These are phyloP conservation scores for Waitea zeae DNA, from an alignment of 1,284 basidiomycete genomes.

Conservation along the genomic window DNA sequence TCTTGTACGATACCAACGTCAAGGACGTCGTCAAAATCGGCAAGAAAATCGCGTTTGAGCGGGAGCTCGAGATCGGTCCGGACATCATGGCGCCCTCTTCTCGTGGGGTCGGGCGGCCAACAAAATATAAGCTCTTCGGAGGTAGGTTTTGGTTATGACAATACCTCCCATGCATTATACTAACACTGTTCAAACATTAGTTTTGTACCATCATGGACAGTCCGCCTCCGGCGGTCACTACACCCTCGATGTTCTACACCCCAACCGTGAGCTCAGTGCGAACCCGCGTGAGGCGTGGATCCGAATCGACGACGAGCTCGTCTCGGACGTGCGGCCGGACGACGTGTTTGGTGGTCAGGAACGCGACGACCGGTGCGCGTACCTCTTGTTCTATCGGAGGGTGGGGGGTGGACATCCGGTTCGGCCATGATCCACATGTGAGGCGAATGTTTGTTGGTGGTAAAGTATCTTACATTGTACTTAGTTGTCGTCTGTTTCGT, in stretches of 20 bases:
- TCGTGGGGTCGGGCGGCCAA: constrained; percentile 26
- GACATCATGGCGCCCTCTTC: constrained; percentile 49
- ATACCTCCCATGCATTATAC: background rate
- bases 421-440: too few species aligned
- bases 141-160: constrained; percentile 27
- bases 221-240: constrained; percentile 92
- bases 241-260: constrained; percentile 81
- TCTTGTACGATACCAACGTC: constrained; percentile 70
- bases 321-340: constrained; percentile 61
- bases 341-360: constrained; percentile 57
- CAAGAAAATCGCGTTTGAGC: constrained; percentile 69
- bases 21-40: constrained; percentile 75
- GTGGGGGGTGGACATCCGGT: constrained; percentile 13
- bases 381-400: constrained; percentile 74
- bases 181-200: constrained; percentile 29
- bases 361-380: constrained; percentile 62
- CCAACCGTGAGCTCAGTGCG: constrained; percentile 37
- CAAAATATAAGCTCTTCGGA: constrained; percentile 77
- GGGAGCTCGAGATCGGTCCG: constrained; percentile 62
- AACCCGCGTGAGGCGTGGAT: constrained; percentile 58
- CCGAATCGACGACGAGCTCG: constrained; percentile 84
- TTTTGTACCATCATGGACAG: constrained; percentile 87
- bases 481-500: too few species aligned
- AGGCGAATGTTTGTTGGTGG: too few species aligned
- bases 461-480: too few species aligned